Evolutionary conservation across 1,139 yeast species (phyloP), one percentile per base, ranked within the genome.

Genomic region (Taiozyma onychis): DNA sequence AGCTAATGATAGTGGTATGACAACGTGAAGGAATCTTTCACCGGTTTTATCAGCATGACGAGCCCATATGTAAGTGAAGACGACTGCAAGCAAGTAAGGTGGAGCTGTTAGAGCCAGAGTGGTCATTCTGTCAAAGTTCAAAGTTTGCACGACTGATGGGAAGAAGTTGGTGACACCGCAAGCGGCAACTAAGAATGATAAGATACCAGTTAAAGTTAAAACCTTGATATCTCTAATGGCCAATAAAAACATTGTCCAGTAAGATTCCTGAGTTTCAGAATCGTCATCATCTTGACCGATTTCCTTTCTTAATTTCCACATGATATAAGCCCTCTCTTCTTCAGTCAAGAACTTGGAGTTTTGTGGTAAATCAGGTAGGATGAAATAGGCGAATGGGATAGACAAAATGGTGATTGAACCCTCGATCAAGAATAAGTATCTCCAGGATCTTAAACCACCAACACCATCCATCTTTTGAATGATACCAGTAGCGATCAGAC

Each of bases 31-130:
- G 61, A 74, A 77, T 59, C 85, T 67, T 63, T 80, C 85, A 27
- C 82, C 81, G 1, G 80, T 73, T 51, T 70, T 72, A 61, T 80
- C 85, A 7, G 85, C 81, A 64, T 78, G 83, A 56, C 75, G 70
- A 4, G 84, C 78, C 78, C 81, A 77, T 18, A 76, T 41, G 57
- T 72, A 77, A 2, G 85, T 79, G 6, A 74, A 67, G 21, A 79
- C 66, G 16, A 80, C 81, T 0, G 84, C 83, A 51, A 80, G 58
- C 50, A 77, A 63, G 63, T 80, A 81, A 30, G 85, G 85, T 42
- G 85, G 85, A 41, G 81, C 85, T 5, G 85, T 80, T 54, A 81
- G 67, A 57, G 78, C 75, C 53, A 78, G 69, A 6, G 85, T 80
- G 35, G 76, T 71, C 43, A 78, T 71, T 53, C 71, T 67, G 60